phyloP scores from a whole-genome alignment of 306 rosid genomes.

The Dalbergia cultrata region DNA sequence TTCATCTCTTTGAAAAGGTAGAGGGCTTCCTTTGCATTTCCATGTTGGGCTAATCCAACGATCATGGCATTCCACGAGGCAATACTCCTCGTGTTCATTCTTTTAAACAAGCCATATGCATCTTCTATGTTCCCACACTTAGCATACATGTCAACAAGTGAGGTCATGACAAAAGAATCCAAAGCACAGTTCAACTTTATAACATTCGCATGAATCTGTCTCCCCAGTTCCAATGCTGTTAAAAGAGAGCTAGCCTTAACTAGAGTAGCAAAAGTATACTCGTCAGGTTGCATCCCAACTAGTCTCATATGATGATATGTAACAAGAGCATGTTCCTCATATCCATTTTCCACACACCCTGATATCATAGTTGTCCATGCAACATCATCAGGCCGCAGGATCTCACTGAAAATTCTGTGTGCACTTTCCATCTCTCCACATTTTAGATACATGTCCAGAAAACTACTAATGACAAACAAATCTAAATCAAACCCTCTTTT shows the following conservation, averaged over 20 bases:
- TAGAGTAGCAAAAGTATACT: constrained; percentile 82
- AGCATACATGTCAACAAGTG: constrained; percentile 92
- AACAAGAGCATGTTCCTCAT: constrained; percentile 68
- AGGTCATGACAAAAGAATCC: constrained; percentile 80
- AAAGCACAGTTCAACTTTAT: constrained; percentile 68
- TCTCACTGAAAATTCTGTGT: constrained; percentile 59
- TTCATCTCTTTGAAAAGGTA: constrained; percentile 68
- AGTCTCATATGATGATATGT: constrained; percentile 77
- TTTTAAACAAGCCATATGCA: constrained; percentile 67
- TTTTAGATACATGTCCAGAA: constrained; percentile 84
- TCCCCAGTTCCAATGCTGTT: constrained; percentile 84
- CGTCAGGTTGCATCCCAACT: constrained; percentile 74
- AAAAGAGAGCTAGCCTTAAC: constrained; percentile 76
- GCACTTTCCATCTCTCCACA: constrained; percentile 82
- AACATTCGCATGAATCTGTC: constrained; percentile 79
- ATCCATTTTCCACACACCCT: constrained; percentile 82
- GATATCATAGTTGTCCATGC: constrained; percentile 95
- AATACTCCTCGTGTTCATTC: constrained; percentile 52
- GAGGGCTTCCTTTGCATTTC: constrained; percentile 77
- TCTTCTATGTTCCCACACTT: constrained; percentile 81
- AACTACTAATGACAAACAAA: constrained; percentile 67
- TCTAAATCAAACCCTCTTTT: constrained; percentile 62
- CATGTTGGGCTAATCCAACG: constrained; percentile 86
- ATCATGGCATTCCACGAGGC: constrained; percentile 90
- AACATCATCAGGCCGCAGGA: constrained; percentile 71